Evolutionary conservation across 805 yeast genomes (phyloP).

Genomic region (Kodamaea fukazawae): DNA sequence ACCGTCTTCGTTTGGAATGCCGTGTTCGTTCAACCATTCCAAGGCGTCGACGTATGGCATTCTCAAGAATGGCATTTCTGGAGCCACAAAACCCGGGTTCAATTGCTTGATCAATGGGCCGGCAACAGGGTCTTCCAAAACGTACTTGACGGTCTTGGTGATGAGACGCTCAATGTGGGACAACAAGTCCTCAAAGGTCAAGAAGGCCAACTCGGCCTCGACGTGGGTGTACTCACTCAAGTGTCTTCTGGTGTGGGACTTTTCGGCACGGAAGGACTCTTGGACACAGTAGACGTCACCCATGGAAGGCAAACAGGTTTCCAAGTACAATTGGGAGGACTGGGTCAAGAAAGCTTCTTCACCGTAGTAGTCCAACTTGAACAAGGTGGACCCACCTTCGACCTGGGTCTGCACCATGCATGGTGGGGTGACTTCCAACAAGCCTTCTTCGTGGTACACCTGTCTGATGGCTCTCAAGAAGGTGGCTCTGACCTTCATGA

Average conservation of each 20-base stretch:
- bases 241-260: constrained; percentile 98
- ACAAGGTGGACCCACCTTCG: constrained; percentile 97
- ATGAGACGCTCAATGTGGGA: constrained; percentile 80
- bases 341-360: constrained; percentile 96
- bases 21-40: constrained; percentile 95
- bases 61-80: constrained; percentile 84
- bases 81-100: constrained; percentile 88
- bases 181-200: constrained; percentile 83
- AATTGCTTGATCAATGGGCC: constrained; percentile 87
- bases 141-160: constrained; percentile 65
- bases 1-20: constrained; percentile 91
- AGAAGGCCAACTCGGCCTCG: constrained; percentile 89
- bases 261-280: constrained; percentile 98
- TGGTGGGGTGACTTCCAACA: constrained; percentile 96
- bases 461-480: constrained; percentile 72
- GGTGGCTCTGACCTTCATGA: constrained; percentile 90
- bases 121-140: constrained; percentile 85
- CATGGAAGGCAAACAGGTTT: constrained; percentile 91
- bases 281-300: constrained; percentile 98
- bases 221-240: constrained; percentile 95
- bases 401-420: constrained; percentile 99
- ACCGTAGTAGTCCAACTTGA: constrained; percentile 91
- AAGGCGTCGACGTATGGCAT: constrained; percentile 88
- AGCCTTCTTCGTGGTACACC: constrained; percentile 68
- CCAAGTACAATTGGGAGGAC: constrained; percentile 94